These are phyloP conservation scores for Phaffomyces antillensis DNA, from an alignment of 805 yeast species.

Conservation along the genomic window DNA sequence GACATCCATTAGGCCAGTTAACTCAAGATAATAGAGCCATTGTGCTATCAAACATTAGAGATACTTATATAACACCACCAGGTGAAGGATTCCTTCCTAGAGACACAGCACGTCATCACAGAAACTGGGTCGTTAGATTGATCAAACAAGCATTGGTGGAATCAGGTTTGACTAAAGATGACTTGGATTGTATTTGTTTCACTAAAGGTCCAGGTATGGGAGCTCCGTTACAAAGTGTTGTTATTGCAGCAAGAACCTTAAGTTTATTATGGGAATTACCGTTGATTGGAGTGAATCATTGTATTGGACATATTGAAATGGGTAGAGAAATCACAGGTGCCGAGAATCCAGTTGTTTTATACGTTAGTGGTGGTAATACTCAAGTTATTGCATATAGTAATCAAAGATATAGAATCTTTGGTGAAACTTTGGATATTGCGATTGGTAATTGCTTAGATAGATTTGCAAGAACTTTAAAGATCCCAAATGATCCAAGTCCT, in stretches of 20 bases:
- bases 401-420: constrained; percentile 93
- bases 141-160: constrained; percentile 60
- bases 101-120: constrained; percentile 94
- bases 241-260: constrained; percentile 82
- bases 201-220: constrained; percentile 99
- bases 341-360: constrained; percentile 90
- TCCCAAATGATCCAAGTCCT: constrained; percentile 92
- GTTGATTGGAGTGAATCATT: constrained; percentile 91
- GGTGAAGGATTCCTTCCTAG: constrained; percentile 97
- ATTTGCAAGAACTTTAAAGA: constrained; percentile 85
- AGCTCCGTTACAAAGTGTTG: constrained; percentile 92
- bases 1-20: constrained; percentile 58
- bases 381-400: constrained; percentile 96
- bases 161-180: constrained; percentile 41
- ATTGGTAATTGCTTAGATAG: constrained; percentile 95
- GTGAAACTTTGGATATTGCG: constrained; percentile 97
- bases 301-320: constrained; percentile 98
- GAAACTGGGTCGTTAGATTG: constrained; percentile 87
- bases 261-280: constrained; percentile 78
- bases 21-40: constrained; percentile 55
- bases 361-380: constrained; percentile 98
- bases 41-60: constrained; percentile 84
- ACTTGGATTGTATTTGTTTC: constrained; percentile 78
- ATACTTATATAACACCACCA: constrained; percentile 93
- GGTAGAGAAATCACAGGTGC: constrained; percentile 99